Base-by-base conservation (phyloP, 441 rosid genomes). In the Macaranga tanarius region DNA sequence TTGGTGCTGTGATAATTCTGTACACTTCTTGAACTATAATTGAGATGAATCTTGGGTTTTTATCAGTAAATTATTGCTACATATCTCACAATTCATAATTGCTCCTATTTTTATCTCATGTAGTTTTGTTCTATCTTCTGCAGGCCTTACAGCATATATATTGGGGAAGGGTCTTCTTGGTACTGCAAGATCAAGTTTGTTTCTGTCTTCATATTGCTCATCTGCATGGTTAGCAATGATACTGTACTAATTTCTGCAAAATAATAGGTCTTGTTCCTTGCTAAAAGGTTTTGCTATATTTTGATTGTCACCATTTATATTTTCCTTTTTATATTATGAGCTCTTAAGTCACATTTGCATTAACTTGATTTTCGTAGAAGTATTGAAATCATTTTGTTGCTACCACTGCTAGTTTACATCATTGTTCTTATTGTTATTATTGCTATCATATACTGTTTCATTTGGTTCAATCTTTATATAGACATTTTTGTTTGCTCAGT, bases 151-250 rank as follows among this genome's bases (percentile, higher is more conserved):
- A 78, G 83, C 23, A 86, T 91, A 75, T 75, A 86, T 91, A 75
- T 75, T 92, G 66, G 92, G 88, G 51, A 95, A 92, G 81, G 86
- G 94, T 76, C 90, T 95, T 77, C 75, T 89, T 63, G 97, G 97
- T 56, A 92, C 92, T 26, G 88, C 92, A 51, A 88, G 97, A 86
- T 95, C 99, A 78, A 95, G 97, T 86, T 87, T 91, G 80, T 95
- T 95, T 85, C 89, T 95, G 55, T 87, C 97, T 45, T 79, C 79
- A 17, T 95, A 95, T 83, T 92, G 97, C 82, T 67, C 99, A 69
- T 95, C 97, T 70, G 94, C 99, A 69, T 95, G 99, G 97, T 91
- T 74, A 80, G 90, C 71, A 23, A 72, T 74, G 25, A 23, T 69
- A 40, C 51, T 45, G 54, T 38, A 42, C 17, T 58, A 23, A 0